Percentiles rank a stretch among this genome's conserved stretches.
Evolutionary conservation across 2,329 filamentous ascomycete species (phyloP).

Genomic region (Fusarium tuaranense): DNA sequence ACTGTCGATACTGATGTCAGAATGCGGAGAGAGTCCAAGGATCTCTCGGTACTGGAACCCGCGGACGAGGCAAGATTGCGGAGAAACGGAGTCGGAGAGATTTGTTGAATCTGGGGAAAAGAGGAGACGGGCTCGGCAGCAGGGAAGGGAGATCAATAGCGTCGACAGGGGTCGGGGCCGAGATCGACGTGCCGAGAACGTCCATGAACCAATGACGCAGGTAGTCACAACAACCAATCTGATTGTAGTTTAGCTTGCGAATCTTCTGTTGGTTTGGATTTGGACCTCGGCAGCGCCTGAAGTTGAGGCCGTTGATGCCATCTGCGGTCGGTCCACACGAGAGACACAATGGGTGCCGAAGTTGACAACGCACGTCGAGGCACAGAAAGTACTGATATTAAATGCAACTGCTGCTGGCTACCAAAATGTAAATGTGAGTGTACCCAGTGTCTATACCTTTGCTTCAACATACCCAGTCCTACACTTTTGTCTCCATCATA

Average conservation of each 20-base stretch:
- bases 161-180: not conserved
- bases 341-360: not conserved
- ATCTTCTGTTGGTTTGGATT: not conserved
- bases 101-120: not conserved
- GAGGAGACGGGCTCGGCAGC: not conserved
- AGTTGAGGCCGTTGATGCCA: not conserved
- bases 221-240: not conserved
- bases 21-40: not conserved
- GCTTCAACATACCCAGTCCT: not conserved
- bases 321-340: not conserved
- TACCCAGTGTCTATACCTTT: not conserved
- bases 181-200: not conserved
- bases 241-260: conserved; percentile 12
- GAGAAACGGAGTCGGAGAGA: conserved; percentile 5
- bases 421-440: not conserved
- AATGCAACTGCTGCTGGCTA: not conserved
- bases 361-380: not conserved
- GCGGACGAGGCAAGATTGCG: conserved; percentile 16
- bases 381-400: not conserved
- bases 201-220: not conserved
- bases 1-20: not conserved
- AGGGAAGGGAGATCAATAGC: not conserved
- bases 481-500: not conserved
- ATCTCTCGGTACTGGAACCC: conserved; percentile 1
- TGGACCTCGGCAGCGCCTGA: not conserved